These are phyloP conservation scores for Suhomyces faveliae DNA, from an alignment of 805 yeast genomes.

Conservation along the genomic window DNA sequence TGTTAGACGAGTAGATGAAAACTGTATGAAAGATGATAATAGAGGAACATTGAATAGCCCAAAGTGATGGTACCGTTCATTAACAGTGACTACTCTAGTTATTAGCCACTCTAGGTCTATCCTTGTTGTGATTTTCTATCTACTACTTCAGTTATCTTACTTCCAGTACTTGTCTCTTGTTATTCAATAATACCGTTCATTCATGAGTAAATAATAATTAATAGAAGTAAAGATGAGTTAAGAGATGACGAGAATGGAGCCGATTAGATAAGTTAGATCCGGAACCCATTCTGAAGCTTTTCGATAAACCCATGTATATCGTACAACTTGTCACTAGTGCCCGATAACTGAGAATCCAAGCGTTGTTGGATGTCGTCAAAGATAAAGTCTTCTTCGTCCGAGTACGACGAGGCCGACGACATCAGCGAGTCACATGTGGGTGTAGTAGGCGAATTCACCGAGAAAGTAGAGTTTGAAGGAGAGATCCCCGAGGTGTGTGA, in stretches of 20 bases:
- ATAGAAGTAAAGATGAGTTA: neutral
- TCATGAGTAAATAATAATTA: neutral
- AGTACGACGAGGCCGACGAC: conserved; percentile 7
- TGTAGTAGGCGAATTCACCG: neutral
- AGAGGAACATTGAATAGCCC: no score
- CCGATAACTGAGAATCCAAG: conserved; percentile 23
- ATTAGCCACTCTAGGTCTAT: no score
- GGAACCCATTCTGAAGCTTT: conserved; percentile 23
- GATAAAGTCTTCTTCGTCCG: conserved; percentile 23
- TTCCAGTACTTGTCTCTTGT: no score
- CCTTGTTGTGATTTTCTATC: no score
- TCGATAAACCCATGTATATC: conserved; percentile 23
- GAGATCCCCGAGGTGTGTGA: neutral
- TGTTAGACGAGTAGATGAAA: no score
- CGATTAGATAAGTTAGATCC: neutral
- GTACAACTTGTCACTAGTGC: conserved; percentile 23
- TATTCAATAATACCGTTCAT: no score
- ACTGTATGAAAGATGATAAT: no score
- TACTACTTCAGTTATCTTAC: no score
- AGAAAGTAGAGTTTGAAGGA: neutral
- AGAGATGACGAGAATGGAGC: neutral
- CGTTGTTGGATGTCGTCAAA: conserved; percentile 24
- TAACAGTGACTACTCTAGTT: no score
- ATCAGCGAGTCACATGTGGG: conserved; percentile 3
- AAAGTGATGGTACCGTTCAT: no score